Evolutionary conservation across 1,284 basidiomycete species (phyloP).

Genomic region (Cryptococcus sp.): DNA sequence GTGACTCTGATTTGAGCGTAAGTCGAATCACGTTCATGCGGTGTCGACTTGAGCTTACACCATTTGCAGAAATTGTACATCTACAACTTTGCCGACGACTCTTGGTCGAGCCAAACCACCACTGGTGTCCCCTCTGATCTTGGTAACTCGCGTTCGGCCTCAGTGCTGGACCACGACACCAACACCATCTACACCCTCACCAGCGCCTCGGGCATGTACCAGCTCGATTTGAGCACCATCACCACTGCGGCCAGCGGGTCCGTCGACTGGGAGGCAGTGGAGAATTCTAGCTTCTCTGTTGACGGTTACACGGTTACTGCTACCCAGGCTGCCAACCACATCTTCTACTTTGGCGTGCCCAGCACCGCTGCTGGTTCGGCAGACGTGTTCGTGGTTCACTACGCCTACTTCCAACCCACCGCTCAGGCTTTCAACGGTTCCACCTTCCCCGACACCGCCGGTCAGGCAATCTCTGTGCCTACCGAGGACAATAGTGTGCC

Average conservation of each 20-base stretch:
- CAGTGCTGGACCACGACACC: constrained; percentile 85
- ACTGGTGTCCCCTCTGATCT: constrained; percentile 39
- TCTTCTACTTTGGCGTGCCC: constrained; percentile 72
- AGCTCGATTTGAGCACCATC: constrained; percentile 66
- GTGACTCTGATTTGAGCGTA: constrained; percentile 65
- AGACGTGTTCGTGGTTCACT: constrained; percentile 84
- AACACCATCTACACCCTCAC: constrained; percentile 66
- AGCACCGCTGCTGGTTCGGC: constrained; percentile 65
- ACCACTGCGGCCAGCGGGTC: constrained; percentile 61
- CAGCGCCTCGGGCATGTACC: constrained; percentile 53
- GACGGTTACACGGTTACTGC: constrained; percentile 39
- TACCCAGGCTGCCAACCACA: constrained; percentile 50
- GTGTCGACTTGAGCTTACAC: neutral
- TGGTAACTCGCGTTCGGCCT: constrained; percentile 45
- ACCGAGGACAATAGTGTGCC: constrained; percentile 57
- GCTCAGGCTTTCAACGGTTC: constrained; percentile 48
- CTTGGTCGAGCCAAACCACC: constrained; percentile 52
- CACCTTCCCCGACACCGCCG: constrained; percentile 73
- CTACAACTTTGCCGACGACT: constrained; percentile 47
- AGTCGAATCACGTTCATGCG: constrained; percentile 15
- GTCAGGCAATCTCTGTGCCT: constrained; percentile 77
- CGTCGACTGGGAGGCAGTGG: constrained; percentile 65
- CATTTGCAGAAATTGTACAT: constrained; percentile 48
- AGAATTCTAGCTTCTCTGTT: constrained; percentile 60
- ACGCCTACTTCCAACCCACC: constrained; percentile 57